Evolutionary conservation across 2,329 filamentous ascomycete genomes (phyloP).

Genomic region (Penicillium sp.): DNA sequence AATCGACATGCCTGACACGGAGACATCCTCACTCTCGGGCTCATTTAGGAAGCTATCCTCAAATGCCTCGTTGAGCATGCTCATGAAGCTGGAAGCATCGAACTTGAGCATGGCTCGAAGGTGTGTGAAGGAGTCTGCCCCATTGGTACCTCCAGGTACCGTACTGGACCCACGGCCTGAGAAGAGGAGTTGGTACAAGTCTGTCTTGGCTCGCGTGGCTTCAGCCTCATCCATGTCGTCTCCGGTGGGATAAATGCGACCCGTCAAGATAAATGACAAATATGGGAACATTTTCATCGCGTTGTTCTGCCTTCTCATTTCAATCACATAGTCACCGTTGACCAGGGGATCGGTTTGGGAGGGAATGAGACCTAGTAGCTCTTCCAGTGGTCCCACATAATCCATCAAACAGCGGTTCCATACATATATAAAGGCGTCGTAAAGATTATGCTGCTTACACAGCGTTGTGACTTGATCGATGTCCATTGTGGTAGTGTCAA

Average conservation of each 20-base stretch:
- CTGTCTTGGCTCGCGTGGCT: constrained; percentile 74
- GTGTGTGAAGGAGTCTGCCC: constrained; percentile 79
- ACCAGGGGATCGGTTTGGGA: constrained; percentile 21
- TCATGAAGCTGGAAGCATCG: constrained; percentile 88
- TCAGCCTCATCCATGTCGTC: constrained; percentile 70
- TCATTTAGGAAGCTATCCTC: constrained; percentile 93
- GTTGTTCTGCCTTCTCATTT: constrained; percentile 58
- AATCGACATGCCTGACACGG: constrained; percentile 59
- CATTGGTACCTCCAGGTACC: constrained; percentile 39
- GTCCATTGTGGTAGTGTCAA: constrained; percentile 87
- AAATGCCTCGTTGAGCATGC: constrained; percentile 93
- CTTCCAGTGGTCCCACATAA: constrained; percentile 85
- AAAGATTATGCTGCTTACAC: constrained; percentile 88
- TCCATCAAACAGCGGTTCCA: constrained; percentile 91
- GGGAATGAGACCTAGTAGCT: constrained; percentile 61
- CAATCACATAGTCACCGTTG: constrained; percentile 53
- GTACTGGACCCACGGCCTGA: constrained; percentile 61
- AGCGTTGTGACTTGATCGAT: constrained; percentile 88
- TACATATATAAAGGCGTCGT: constrained; percentile 93
- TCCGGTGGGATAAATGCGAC: constrained; percentile 87
- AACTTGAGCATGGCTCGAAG: constrained; percentile 81
- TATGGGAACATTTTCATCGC: constrained; percentile 94
- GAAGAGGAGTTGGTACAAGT: constrained; percentile 92
- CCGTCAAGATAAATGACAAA: constrained; percentile 85
- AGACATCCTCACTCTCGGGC: constrained; percentile 63